Percentiles rank a stretch among this genome's conserved stretches.
Evolutionary conservation across 2,329 filamentous ascomycete species (phyloP).

Genomic region (Stagonosporopsis chrysanthemi): DNA sequence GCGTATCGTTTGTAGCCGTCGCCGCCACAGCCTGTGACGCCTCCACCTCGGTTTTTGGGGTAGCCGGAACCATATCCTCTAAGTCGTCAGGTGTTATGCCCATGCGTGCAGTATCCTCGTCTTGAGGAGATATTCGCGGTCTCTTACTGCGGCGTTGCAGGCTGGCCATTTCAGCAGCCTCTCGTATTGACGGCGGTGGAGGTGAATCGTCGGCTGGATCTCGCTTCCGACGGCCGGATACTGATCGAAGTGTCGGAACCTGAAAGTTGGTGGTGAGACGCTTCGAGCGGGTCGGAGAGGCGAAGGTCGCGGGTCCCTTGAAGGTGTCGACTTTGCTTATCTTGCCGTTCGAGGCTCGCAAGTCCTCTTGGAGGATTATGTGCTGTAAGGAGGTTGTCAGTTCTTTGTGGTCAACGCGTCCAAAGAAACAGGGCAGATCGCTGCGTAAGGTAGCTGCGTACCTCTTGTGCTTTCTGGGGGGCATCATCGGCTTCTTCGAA

Average conservation of each 20-base stretch:
- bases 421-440: slow-evolving; percentile 28
- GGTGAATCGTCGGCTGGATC: slow-evolving; percentile 47
- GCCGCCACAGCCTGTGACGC: slow-evolving; percentile 32
- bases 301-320: slow-evolving; percentile 51
- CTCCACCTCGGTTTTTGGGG: slow-evolving; percentile 49
- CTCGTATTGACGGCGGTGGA: slow-evolving; percentile 62
- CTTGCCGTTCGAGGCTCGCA: slow-evolving; percentile 57
- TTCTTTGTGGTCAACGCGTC: slow-evolving; percentile 11
- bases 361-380: slow-evolving; percentile 53
- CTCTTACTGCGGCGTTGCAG: slow-evolving; percentile 60
- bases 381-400: slow-evolving; percentile 49
- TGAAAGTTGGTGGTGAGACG: slow-evolving; percentile 36
- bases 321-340: slow-evolving; percentile 52
- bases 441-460: slow-evolving; percentile 47
- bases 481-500: slow-evolving; percentile 70
- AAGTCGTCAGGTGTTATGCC: slow-evolving; percentile 43
- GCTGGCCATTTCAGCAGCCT: slow-evolving; percentile 60
- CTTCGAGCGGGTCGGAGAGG: slow-evolving; percentile 50
- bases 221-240: slow-evolving; percentile 54
- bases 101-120: slow-evolving; percentile 29
- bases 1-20: slow-evolving; percentile 26
- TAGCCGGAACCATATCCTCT: slow-evolving; percentile 46
- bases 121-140: slow-evolving; percentile 49
- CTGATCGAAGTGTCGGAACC: slow-evolving; percentile 33
- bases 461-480: slow-evolving; percentile 61